These are phyloP conservation scores for Trichaptum fuscoviolaceum DNA, from an alignment of 768 basidiomycete species.

Conservation along the genomic window DNA sequence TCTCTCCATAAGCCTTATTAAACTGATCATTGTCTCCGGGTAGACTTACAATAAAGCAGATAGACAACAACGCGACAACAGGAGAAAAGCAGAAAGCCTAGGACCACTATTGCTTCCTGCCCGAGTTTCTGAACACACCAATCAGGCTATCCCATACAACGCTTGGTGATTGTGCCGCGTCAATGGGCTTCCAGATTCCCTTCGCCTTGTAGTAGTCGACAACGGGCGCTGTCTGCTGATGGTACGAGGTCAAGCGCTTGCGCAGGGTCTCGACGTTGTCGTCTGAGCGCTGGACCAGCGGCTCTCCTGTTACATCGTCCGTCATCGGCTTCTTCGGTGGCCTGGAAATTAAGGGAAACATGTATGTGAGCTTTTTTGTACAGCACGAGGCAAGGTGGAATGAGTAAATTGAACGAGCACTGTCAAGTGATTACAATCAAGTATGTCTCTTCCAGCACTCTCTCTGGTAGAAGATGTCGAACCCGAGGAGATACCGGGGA, in stretches of 20 bases:
- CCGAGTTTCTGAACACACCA: slow-evolving; percentile 47
- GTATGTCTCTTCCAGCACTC: no score
- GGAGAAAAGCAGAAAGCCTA: not conserved
- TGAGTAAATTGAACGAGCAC: slow-evolving; percentile 10
- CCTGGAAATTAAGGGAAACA: slow-evolving; percentile 35
- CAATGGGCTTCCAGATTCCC: slow-evolving; percentile 85
- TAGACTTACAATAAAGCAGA: not conserved
- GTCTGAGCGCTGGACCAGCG: slow-evolving; percentile 93
- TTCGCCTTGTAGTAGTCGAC: slow-evolving; percentile 93
- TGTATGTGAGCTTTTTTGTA: not conserved
- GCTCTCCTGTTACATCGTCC: slow-evolving; percentile 94
- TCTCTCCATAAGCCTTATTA: not conserved
- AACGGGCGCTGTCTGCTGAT: slow-evolving; percentile 92
- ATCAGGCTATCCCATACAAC: slow-evolving; percentile 86
- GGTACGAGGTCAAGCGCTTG: slow-evolving; percentile 86
- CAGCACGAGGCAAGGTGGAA: slow-evolving; percentile 1
- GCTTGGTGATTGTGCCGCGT: slow-evolving; percentile 89
- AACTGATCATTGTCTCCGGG: not conserved
- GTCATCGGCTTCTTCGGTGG: slow-evolving; percentile 95
- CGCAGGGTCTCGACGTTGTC: slow-evolving; percentile 95
- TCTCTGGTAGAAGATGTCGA: no score
- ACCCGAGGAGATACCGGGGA: not conserved
- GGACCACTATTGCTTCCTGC: slow-evolving; percentile 25
- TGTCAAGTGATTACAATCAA: no score
- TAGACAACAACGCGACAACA: not conserved